Base-by-base conservation (phyloP, 208 protist genomes). In the Acanthamoeba castellanii region DNA sequence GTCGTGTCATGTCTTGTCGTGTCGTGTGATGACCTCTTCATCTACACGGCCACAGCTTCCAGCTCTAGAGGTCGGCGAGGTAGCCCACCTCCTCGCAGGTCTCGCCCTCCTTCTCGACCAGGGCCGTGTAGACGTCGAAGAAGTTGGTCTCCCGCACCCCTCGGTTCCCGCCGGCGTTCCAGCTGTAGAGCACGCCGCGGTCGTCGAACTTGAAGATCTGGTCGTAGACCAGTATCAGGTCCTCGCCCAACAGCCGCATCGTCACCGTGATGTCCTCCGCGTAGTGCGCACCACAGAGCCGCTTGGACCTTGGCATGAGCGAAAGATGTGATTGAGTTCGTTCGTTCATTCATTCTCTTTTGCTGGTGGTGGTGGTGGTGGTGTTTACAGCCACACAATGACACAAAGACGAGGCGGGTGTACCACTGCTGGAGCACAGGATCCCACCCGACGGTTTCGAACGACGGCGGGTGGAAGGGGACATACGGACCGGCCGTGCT, bases 71-170 rank as follows among this genome's bases (percentile, higher is more conserved):
- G 78, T 87, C 78, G 78, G 78, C 78, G 47, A 87, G 25, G 30
- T 87, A 87, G 27, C 78, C 78, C 42, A 87, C 78, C 52, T 87
- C 78, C 78, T 87, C 78, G 78, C 78, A 55, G 78, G 32, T 87
- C 50, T 87, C 78, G 78, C 78, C 78, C 27, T 87, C 78, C 27
- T 42, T 57, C 78, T 87, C 78, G 22, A 64, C 78, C 22, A 87
- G 78, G 22, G 78, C 42, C 52, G 47, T 11, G 78, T 87, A 87
- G 47, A 87, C 78, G 78, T 87, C 78, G 78, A 37, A 87, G 52
- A 64, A 87, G 32, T 87, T 87, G 78, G 78, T 87, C 78, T 87
- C 78, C 2, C 78, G 78, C 78, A 87, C 78, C 42, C 37, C 37
- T 3, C 37, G 37, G 37, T 61, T 55, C 14, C 78, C 52, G 52